Evolutionary conservation across 2,329 filamentous ascomycete species (phyloP).

Genomic region (Diplodia intermedia): DNA sequence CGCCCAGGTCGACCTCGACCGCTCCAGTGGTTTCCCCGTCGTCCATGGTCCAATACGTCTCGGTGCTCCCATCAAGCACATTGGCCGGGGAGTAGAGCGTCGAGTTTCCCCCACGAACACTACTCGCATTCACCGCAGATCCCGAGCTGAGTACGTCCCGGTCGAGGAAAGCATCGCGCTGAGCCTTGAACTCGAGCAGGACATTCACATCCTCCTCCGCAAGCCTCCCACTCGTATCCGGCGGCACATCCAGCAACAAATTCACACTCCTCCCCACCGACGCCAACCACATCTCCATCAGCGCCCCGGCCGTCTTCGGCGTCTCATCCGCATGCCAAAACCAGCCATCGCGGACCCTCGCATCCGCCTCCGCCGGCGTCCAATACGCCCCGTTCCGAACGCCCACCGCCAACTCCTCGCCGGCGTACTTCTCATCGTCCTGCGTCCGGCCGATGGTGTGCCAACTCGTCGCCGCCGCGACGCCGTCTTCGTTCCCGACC

Average conservation of each 20-base stretch:
- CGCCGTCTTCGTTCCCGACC: constrained; percentile 36
- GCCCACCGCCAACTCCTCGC: constrained; percentile 33
- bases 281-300: constrained; percentile 35
- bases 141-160: constrained; percentile 21
- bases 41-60: constrained; percentile 35
- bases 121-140: constrained; percentile 31
- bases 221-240: constrained; percentile 33
- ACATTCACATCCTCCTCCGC: constrained; percentile 28
- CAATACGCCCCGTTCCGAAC: constrained; percentile 35
- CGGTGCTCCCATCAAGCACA: constrained; percentile 29
- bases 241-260: constrained; percentile 35
- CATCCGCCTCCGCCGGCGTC: constrained; percentile 36
- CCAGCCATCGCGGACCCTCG: constrained; percentile 34
- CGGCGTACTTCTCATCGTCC: constrained; percentile 33
- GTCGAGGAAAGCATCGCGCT: constrained; percentile 33
- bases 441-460: constrained; percentile 36
- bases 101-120: constrained; percentile 31
- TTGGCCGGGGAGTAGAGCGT: constrained; percentile 32
- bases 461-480: constrained; percentile 35
- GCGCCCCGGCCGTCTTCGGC: constrained; percentile 31
- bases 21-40: constrained; percentile 32
- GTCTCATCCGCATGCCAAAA: constrained; percentile 35
- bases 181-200: constrained; percentile 32
- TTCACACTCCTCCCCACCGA: constrained; percentile 34
- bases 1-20: constrained; percentile 33